Conservation (phyloP, 164 flowering plant genomes). For the Litsea cubeba region DNA sequence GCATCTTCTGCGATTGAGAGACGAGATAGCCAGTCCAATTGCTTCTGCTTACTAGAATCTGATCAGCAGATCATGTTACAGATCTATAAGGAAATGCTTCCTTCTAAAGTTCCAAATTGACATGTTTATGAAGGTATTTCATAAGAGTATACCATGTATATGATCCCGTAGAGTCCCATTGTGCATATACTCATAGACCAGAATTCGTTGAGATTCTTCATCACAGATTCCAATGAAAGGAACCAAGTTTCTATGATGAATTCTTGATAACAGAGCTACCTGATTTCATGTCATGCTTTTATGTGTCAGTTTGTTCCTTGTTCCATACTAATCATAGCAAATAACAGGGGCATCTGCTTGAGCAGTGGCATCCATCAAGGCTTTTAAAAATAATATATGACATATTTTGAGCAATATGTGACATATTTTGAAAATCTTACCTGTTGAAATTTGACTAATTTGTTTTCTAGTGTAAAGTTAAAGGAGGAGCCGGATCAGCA, state of each 20-base stretch:
- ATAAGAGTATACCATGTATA: slow-evolving; percentile 51
- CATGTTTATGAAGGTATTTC: background rate
- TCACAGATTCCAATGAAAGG: slow-evolving; percentile 88
- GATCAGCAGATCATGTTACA: slow-evolving; percentile 22
- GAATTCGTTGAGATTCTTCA: slow-evolving; percentile 62
- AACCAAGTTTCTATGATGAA: slow-evolving; percentile 95
- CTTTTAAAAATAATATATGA: too few species aligned
- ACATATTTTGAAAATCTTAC: background rate
- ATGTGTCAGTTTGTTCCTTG: background rate
- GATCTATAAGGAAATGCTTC: slow-evolving; percentile 1
- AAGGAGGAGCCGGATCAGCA: background rate
- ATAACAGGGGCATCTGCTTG: too few species aligned
- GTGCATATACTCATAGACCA: slow-evolving; percentile 98
- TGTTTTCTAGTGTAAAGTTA: background rate
- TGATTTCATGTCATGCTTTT: slow-evolving; percentile 26
- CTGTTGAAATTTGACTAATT: background rate
- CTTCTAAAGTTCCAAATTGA: background rate
- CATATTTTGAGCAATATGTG: too few species aligned
- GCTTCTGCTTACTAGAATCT: slow-evolving; percentile 55
- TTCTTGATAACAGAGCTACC: slow-evolving; percentile 91
- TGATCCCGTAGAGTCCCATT: slow-evolving; percentile 86
- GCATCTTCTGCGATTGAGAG: slow-evolving; percentile 86
- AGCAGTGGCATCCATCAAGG: too few species aligned
- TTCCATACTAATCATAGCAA: background rate
- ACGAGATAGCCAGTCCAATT: slow-evolving; percentile 80